Percentiles rank a stretch among this genome's conserved stretches.
Conservation (phyloP, 116 monocot species). For the Dioscorea cayenensis region DNA sequence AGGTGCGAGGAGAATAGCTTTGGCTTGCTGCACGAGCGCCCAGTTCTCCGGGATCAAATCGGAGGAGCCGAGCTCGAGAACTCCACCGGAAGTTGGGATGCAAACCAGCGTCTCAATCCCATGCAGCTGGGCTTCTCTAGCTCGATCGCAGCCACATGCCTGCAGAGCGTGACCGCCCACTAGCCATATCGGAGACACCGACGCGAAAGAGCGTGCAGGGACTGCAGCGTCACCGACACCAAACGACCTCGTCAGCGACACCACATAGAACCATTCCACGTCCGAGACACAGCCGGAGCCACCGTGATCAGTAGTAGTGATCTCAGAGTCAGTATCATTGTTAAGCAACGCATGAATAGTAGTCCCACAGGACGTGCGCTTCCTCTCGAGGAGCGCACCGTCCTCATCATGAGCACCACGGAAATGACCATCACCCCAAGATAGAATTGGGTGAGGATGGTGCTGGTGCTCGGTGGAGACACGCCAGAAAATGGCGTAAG, state of each 20-base stretch:
- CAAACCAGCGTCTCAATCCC: constrained; percentile 46
- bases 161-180: constrained; percentile 28
- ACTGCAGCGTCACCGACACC: constrained; percentile 6
- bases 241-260: constrained; percentile 37
- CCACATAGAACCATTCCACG: constrained; percentile 54
- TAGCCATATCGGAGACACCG: constrained; percentile 35
- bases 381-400: neutral
- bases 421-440: constrained; percentile 39
- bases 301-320: neutral
- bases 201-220: constrained; percentile 27
- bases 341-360: neutral
- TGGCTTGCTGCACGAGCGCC: constrained; percentile 41
- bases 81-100: constrained; percentile 31
- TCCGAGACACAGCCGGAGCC: constrained; percentile 17
- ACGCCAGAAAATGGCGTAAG: constrained; percentile 56
- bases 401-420: constrained; percentile 13
- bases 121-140: constrained; percentile 46
- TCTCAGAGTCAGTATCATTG: neutral
- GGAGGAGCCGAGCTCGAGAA: constrained; percentile 58
- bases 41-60: constrained; percentile 38
- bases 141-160: constrained; percentile 38
- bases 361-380: neutral
- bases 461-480: constrained; percentile 3
- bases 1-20: constrained; percentile 14
- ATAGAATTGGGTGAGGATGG: constrained; percentile 5